phyloP scores from a whole-genome alignment of 2,329 filamentous ascomycete species.

The Beauveria sp. region DNA sequence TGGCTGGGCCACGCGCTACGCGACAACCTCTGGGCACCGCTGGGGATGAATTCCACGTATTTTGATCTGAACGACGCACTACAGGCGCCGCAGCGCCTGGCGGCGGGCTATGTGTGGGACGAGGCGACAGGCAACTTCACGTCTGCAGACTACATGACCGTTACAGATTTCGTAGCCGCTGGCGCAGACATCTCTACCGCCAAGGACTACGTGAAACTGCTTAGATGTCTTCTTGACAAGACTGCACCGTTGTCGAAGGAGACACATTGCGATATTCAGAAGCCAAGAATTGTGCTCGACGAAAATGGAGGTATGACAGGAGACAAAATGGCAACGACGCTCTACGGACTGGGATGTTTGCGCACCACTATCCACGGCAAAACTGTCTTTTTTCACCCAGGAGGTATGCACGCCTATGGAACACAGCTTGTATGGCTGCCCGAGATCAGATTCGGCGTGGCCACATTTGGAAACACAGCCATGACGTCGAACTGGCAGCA shows the following conservation, averaged over 20 bases:
- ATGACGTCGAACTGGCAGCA: no score
- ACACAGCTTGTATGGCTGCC: not conserved
- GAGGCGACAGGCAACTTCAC: constrained; percentile 15
- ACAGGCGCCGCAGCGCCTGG: constrained; percentile 23
- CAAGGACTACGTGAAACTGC: constrained; percentile 44
- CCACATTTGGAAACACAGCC: no score
- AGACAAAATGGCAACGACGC: not conserved
- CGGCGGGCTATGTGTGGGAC: constrained; percentile 35
- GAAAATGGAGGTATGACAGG: not conserved
- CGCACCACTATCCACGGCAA: constrained; percentile 8
- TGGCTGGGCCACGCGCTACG: constrained; percentile 33
- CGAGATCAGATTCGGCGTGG: not conserved
- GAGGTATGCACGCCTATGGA: not conserved
- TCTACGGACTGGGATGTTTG: constrained; percentile 4
- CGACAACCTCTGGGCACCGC: constrained; percentile 34
- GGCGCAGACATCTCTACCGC: constrained; percentile 38
- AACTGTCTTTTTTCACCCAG: constrained; percentile 1
- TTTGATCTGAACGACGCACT: constrained; percentile 22
- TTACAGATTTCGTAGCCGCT: constrained; percentile 28
- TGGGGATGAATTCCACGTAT: constrained; percentile 39
- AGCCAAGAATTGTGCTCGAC: not conserved
- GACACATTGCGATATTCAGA: constrained; percentile 18
- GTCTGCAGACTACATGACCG: constrained; percentile 17
- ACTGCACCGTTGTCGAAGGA: constrained; percentile 17
- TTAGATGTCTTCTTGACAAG: constrained; percentile 35